These are phyloP conservation scores for Morella rubra DNA, from an alignment of 306 rosid genomes.

Conservation along the genomic window DNA sequence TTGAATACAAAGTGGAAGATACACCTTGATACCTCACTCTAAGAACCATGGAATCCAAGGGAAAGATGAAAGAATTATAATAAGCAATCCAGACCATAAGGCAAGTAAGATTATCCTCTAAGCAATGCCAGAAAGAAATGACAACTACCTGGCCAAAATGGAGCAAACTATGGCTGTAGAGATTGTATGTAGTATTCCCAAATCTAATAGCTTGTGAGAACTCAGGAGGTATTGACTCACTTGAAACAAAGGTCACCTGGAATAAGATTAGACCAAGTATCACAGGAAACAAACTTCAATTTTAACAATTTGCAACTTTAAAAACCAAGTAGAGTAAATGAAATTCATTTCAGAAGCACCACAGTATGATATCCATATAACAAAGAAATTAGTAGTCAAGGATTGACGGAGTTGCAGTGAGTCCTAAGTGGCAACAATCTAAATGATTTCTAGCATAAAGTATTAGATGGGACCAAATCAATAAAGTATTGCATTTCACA, in stretches of 20 bases:
- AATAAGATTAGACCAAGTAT: slow-evolving; percentile 28
- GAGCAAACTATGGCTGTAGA: slow-evolving; percentile 96
- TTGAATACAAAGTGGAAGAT: too few relatives aligned
- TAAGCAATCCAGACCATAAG: too few relatives aligned
- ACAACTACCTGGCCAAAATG: slow-evolving; percentile 85
- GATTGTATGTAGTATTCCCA: slow-evolving; percentile 74
- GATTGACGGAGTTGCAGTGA: background rate
- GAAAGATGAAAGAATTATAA: too few relatives aligned
- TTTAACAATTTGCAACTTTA: slow-evolving; percentile 14
- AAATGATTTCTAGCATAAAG: background rate
- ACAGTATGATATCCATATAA: background rate
- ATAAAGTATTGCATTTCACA: background rate
- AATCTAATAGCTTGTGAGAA: slow-evolving; percentile 57
- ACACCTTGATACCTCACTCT: too few relatives aligned
- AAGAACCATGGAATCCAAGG: too few relatives aligned
- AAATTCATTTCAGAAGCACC: slow-evolving; percentile 1
- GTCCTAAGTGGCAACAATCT: background rate
- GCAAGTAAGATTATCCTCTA: background rate
- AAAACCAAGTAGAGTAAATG: background rate
- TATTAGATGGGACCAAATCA: slow-evolving; percentile 1
- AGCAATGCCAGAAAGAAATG: slow-evolving; percentile 1
- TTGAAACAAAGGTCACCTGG: slow-evolving; percentile 90
- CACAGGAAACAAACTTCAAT: slow-evolving; percentile 13
- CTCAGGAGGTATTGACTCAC: slow-evolving; percentile 60
- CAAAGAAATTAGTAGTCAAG: background rate